Evolutionary conservation across 345 rosid species (phyloP).

Genomic region (Sisymbrium irio): DNA sequence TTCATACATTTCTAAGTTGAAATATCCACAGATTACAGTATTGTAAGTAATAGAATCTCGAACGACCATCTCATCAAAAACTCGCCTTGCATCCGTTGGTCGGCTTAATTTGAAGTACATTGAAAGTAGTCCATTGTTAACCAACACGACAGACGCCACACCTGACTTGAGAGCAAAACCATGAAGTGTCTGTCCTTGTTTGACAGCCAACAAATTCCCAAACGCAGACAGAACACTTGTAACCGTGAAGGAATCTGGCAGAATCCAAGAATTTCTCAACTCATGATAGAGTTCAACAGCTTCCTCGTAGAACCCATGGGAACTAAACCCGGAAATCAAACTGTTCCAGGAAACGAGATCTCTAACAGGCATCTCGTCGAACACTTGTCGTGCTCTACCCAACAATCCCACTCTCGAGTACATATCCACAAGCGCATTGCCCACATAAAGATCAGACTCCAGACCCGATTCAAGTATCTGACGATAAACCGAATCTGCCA

Average conservation of each 20-base stretch:
- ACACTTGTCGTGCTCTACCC: conserved; percentile 45
- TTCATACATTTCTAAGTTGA: conserved; percentile 41
- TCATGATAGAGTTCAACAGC: conserved; percentile 38
- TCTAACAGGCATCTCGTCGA: conserved; percentile 53
- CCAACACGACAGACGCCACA: conserved; percentile 34
- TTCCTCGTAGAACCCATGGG: conserved; percentile 49
- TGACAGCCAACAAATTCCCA: conserved; percentile 44
- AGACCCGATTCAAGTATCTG: conserved; percentile 41
- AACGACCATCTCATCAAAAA: conserved; percentile 52
- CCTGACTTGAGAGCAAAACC: conserved; percentile 54
- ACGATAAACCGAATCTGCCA: conserved; percentile 41
- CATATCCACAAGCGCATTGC: conserved; percentile 69
- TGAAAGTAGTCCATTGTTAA: conserved; percentile 56
- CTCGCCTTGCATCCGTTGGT: conserved; percentile 37
- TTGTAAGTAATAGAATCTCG: conserved; percentile 62
- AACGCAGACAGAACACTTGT: conserved; percentile 60
- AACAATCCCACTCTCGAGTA: conserved; percentile 50
- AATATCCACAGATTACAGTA: conserved; percentile 58
- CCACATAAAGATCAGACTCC: conserved; percentile 50
- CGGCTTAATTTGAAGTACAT: conserved; percentile 57
- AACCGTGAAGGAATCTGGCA: conserved; percentile 54
- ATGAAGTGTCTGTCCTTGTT: conserved; percentile 47
- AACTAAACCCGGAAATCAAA: conserved; percentile 57
- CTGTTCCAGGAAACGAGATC: conserved; percentile 68
- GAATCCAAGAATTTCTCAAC: conserved; percentile 33